Evolutionary conservation across 192 early-diverging fungal species (phyloP), one percentile per base, ranked within the genome.

Genomic region (Irineochytrium annulatum): DNA sequence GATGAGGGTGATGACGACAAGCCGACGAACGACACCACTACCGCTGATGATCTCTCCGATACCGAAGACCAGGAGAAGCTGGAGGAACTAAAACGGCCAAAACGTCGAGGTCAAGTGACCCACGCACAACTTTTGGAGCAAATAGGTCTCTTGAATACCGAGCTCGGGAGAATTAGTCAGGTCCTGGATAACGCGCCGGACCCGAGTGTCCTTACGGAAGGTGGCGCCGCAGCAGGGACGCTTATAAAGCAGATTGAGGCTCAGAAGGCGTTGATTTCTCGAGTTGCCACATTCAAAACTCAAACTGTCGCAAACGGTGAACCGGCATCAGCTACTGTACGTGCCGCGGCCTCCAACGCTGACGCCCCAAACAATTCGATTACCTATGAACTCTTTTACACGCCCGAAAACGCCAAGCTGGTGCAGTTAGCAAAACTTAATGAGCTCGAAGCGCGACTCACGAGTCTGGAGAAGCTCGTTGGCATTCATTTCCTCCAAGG

Each of bases 381-480:
- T 2, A 89, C 87, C 8, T 89, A 90, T 60, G 88, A 90, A 58
- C 69, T 89, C 1, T 87, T 70, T 60, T 90, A 87, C 57, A 86
- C 79, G 19, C 87, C 87, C 14, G 78, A 83, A 30, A 75, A 82
- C 24, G 72, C 78, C 11, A 75, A 76, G 55, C 39, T 75, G 19
- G 72, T 76, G 30, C 74, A 78, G 16, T 74, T 80, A 26, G 73
- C 74, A 22, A 84, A 87, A 52, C 62, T 83, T 33, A 67, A 75
- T 5, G 80, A 87, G 16, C 59, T 91, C 6, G 89, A 89, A 54
- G 72, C 78, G 16, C 77, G 89, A 29, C 76, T 91, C 57, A 76
- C 87, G 22, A 66, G 69, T 34, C 65, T 91, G 33, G 89, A 91
- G 60, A 81, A 77, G 45, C 68, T 89, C 19, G 65, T 91, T 39